These are phyloP conservation scores for Colletotrichum paranaense DNA, from an alignment of 2,329 filamentous ascomycete genomes.

Conservation along the genomic window DNA sequence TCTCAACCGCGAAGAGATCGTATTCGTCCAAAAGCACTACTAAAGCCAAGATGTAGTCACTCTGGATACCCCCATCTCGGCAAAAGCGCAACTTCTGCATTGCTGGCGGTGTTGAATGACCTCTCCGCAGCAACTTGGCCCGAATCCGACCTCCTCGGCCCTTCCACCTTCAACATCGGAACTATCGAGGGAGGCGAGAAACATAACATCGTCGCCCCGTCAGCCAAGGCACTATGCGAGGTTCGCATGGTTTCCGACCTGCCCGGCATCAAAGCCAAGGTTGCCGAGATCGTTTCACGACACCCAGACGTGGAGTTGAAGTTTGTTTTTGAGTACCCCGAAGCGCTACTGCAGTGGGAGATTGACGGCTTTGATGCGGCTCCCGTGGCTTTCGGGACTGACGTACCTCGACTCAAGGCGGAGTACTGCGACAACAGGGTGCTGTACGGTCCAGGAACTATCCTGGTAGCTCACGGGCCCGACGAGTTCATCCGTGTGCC, in stretches of 20 bases:
- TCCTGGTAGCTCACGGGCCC: constrained; percentile 50
- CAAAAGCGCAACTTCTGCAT: constrained; percentile 46
- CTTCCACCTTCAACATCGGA: constrained; percentile 53
- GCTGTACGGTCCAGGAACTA: constrained; percentile 53
- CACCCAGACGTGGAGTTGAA: constrained; percentile 48
- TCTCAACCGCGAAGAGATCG: not conserved
- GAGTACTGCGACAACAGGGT: constrained; percentile 46
- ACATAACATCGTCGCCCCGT: constrained; percentile 52
- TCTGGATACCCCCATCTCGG: constrained; percentile 49
- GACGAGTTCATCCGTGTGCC: constrained; percentile 48
- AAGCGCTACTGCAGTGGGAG: constrained; percentile 51
- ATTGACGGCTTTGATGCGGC: constrained; percentile 50
- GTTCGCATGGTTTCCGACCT: constrained; percentile 51
- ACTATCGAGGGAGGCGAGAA: constrained; percentile 51
- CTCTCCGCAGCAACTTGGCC: constrained; percentile 46
- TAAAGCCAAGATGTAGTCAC: constrained; percentile 40
- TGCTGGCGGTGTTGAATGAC: constrained; percentile 46
- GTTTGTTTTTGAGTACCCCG: constrained; percentile 49
- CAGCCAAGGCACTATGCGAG: constrained; percentile 51
- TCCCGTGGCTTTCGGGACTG: constrained; percentile 52
- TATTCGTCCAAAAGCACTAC: not conserved
- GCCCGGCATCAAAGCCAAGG: constrained; percentile 45
- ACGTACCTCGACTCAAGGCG: constrained; percentile 48
- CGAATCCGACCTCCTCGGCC: constrained; percentile 48
- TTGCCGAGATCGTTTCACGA: constrained; percentile 44